Evolutionary conservation across 129 eudicot species (phyloP).

Genomic region (Mikania micrantha): DNA sequence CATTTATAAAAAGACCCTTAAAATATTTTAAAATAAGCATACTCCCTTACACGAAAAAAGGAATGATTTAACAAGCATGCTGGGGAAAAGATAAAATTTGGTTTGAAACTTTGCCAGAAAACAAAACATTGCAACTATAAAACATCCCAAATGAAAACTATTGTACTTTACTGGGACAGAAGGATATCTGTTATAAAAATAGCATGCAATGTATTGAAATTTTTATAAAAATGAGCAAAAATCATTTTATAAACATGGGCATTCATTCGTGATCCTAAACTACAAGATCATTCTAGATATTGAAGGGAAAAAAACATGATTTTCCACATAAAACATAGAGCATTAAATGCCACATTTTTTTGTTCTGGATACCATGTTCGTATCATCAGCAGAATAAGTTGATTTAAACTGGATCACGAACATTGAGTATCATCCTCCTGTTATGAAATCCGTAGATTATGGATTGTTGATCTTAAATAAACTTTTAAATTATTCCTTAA

Average conservation of each 20-base stretch:
- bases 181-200: background rate
- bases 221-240: background rate
- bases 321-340: slow-evolving; percentile 11
- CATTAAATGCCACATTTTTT: slow-evolving; percentile 9
- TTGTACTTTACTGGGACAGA: too few relatives aligned
- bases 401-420: slow-evolving; percentile 18
- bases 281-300: slow-evolving; percentile 6
- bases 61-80: too few relatives aligned
- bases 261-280: slow-evolving; percentile 3
- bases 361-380: slow-evolving; percentile 23
- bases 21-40: too few relatives aligned
- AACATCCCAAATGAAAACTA: too few relatives aligned
- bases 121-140: too few relatives aligned
- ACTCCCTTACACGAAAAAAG: too few relatives aligned
- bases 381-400: slow-evolving; percentile 12
- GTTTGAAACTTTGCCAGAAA: too few relatives aligned
- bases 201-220: background rate
- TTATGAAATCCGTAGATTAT: slow-evolving; percentile 18
- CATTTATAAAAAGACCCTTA: too few relatives aligned
- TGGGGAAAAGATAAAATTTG: too few relatives aligned
- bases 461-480: slow-evolving; percentile 7
- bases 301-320: background rate
- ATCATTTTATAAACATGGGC: background rate
- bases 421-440: slow-evolving; percentile 11
- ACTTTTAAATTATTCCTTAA: background rate